These are phyloP conservation scores for Termitomyces bulborhizus DNA, from an alignment of 768 basidiomycete genomes.

Conservation along the genomic window DNA sequence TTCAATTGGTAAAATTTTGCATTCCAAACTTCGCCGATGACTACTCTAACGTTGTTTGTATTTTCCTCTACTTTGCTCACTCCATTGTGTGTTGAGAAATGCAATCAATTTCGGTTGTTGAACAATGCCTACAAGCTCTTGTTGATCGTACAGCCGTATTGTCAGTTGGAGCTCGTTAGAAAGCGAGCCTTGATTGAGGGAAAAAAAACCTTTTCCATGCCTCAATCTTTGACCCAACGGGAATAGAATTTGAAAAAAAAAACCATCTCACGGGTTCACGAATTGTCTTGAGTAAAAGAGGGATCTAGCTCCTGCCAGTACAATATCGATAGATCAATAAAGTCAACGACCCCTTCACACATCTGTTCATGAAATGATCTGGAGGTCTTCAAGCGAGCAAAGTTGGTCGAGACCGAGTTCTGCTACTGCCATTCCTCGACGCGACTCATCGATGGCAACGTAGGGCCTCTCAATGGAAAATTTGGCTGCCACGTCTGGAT, in stretches of 20 bases:
- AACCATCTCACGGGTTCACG: neutral
- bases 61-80: no score
- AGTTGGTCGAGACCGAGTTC: slow-evolving; percentile 41
- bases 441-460: slow-evolving; percentile 19
- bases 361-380: neutral
- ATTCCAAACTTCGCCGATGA: no score
- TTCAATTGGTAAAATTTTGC: no score
- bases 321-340: neutral
- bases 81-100: no score
- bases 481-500: slow-evolving; percentile 41
- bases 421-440: slow-evolving; percentile 3
- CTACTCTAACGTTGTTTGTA: no score
- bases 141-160: neutral
- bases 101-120: no score
- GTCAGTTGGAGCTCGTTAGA: slow-evolving; percentile 65
- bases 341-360: neutral
- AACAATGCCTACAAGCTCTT: neutral
- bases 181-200: slow-evolving; percentile 40
- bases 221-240: neutral
- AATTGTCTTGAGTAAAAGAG: slow-evolving; percentile 13
- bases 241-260: no score
- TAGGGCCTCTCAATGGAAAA: slow-evolving; percentile 57
- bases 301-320: slow-evolving; percentile 7
- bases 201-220: neutral
- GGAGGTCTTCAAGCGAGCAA: slow-evolving; percentile 43